Evolutionary conservation across 129 eudicot genomes (phyloP), one percentile per base, ranked within the genome.

Genomic region (Centrapalus pauciflorus): DNA sequence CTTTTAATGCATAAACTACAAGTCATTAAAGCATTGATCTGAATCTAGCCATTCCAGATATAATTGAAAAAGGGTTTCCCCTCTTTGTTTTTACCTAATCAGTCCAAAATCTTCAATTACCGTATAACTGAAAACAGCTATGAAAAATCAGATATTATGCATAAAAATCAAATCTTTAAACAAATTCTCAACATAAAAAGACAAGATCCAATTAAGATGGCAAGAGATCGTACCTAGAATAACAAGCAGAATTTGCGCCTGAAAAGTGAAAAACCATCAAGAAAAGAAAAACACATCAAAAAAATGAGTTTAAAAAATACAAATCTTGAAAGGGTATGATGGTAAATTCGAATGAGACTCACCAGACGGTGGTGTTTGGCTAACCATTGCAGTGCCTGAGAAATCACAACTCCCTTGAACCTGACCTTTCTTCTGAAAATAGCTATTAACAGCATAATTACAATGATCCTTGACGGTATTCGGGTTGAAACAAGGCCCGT

Each of bases 401-500:
- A 88, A 88, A 51, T 72, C 81, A 67, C 96, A 88, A 57, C 83
- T 77, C 14, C 79, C 83, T 20, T 23, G 11, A 41, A 57, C 48
- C 34, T 78, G 81, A 40, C 87, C 83, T 55, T 78, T 85, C 48
- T 45, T 85, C 46, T 88, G 96, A 56, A 23, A 88, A 70, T 88
- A 88, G 60, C 85, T 88, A 56, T 88, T 90, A 10, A 87, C 97
- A 65, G 97, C 97, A 79, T 66, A 82, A 61, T 74, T 78, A 48
- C 97, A 90, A 70, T 90, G 97, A 72, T 80, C 93, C 49, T 77
- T 84, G 0, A 87, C 82, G 16, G 93, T 84, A 70, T 90, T 90
- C 7, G 97, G 97, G 67, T 76, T 78, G 33, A 49, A 87, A 77
- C 97, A 90, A 76, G 84, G 37, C 60, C 95, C 97, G 68, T 49